Evolutionary conservation across 164 flowering plant species (phyloP), one percentile per base, ranked within the genome.

Genomic region (Vitis rotundifolia): DNA sequence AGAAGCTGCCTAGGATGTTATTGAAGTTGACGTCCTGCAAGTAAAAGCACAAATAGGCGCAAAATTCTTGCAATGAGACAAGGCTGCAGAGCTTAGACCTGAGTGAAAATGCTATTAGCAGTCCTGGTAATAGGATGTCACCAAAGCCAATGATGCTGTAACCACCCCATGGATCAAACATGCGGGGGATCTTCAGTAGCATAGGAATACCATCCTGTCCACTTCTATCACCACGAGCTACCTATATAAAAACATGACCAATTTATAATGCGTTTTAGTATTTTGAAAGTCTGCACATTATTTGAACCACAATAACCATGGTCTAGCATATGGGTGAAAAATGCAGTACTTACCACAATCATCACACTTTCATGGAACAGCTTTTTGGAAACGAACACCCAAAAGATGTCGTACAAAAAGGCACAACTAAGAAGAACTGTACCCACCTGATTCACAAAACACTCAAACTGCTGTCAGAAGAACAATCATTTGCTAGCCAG

Each of bases 91-190:
- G 37, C 3, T 22, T 52, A 55, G 57, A 89, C 91, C 93, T 86
- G 19, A 82, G 82, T 4, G 94, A 81, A 78, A 89, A 89, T 67
- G 90, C 86, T n/a, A 89, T 72, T 11, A 88, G 70, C 67, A 89
- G 62, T 64, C 91, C 91, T 13, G 91, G 94, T 69, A 89, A 81
- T 64, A 89, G 83, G 67, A 89, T 88, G 76, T 89, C 91, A 31
- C 91, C 94, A 75, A 89, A 89, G 63, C 94, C 94, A 22, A 89
- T 85, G 76, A 89, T 83, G 72, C 88, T 81, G 77, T 82, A 87
- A 59, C 91, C 94, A 51, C 94, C 94, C 91, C 94, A 87, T 0
- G 90, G 94, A 69, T 87, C 94, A 80, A 83, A 86, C 78, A 89
- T 68, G 59, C 91, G 86, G 2, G 94, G 94, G 59, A 88, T 79